These are phyloP conservation scores for Pseudognaphalium luteoalbum DNA, from an alignment of 129 eudicot species.

Conservation along the genomic window DNA sequence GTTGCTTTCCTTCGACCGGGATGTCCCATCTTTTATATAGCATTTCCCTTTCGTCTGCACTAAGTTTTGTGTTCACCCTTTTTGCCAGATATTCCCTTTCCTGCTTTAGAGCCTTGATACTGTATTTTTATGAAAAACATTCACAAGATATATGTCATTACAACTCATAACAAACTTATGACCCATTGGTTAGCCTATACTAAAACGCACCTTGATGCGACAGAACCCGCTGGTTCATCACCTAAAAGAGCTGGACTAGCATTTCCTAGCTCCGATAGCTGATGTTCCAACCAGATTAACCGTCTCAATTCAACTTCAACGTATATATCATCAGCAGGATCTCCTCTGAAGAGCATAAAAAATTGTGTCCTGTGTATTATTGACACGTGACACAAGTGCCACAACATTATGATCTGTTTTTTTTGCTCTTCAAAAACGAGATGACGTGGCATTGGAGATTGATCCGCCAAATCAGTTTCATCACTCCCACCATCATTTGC, in stretches of 20 bases:
- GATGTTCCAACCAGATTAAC: slow-evolving; percentile 90
- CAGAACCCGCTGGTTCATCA: slow-evolving; percentile 82
- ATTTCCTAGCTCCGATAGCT: slow-evolving; percentile 84
- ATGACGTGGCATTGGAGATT: slow-evolving; percentile 69
- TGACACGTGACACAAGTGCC: slow-evolving; percentile 97
- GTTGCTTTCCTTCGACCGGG: slow-evolving; percentile 74
- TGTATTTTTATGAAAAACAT: slow-evolving; percentile 20
- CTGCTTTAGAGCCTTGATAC: slow-evolving; percentile 87
- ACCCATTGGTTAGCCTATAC: not conserved
- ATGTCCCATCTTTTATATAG: slow-evolving; percentile 84
- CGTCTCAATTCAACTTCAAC: slow-evolving; percentile 91
- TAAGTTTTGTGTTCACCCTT: slow-evolving; percentile 76
- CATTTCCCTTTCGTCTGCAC: slow-evolving; percentile 78
- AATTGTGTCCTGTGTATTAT: slow-evolving; percentile 93
- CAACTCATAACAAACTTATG: not conserved
- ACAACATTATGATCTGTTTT: slow-evolving; percentile 80
- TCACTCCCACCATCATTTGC: slow-evolving; percentile 61
- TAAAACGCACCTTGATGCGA: slow-evolving; percentile 66
- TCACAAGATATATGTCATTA: not conserved
- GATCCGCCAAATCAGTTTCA: slow-evolving; percentile 40
- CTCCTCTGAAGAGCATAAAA: slow-evolving; percentile 79
- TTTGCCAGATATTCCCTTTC: slow-evolving; percentile 95
- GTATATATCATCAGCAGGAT: slow-evolving; percentile 86
- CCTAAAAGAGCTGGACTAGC: slow-evolving; percentile 97
- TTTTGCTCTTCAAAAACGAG: slow-evolving; percentile 77